Conservation (phyloP, 2,329 filamentous ascomycete species). For the Pseudocercospora eumusae region DNA sequence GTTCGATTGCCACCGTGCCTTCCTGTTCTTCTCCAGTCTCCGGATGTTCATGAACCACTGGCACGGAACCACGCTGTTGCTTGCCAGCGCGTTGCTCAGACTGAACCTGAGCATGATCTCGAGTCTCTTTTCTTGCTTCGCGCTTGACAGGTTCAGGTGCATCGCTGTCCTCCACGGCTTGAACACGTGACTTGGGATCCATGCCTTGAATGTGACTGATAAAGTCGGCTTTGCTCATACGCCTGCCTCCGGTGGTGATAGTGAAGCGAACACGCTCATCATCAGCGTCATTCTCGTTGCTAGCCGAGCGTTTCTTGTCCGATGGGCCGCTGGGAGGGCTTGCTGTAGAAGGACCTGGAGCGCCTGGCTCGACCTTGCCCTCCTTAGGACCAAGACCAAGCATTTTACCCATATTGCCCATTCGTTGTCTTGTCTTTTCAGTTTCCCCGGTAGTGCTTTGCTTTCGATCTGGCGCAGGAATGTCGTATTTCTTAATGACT, state of each 20-base stretch:
- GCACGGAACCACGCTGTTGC: constrained; percentile 21
- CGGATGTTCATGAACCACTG: constrained; percentile 29
- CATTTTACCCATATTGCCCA: constrained; percentile 58
- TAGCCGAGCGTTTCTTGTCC: constrained; percentile 21
- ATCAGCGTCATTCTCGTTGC: constrained; percentile 47
- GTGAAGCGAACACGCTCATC: constrained; percentile 75
- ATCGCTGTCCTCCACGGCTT: constrained; percentile 51
- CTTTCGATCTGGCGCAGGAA: constrained; percentile 58
- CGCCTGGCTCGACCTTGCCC: constrained; percentile 31
- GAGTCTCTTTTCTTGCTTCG: constrained; percentile 48
- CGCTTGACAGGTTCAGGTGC: constrained; percentile 51
- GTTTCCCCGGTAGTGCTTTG: constrained; percentile 24
- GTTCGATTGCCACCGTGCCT: constrained; percentile 31
- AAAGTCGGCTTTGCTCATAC: constrained; percentile 81
- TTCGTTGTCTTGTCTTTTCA: constrained; percentile 44
- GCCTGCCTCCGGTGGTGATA: constrained; percentile 68
- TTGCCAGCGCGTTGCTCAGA: constrained; percentile 10
- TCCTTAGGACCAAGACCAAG: constrained; percentile 46
- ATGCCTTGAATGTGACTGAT: constrained; percentile 71
- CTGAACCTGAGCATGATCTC: constrained; percentile 34
- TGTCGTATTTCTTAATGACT: constrained; percentile 80
- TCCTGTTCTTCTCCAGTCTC: constrained; percentile 21
- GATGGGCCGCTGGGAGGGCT: constrained; percentile 23
- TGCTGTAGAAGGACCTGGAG: constrained; percentile 20
- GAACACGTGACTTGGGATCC: constrained; percentile 64